These are phyloP conservation scores for Rhizophora mangle DNA, from an alignment of 345 rosid genomes.

Conservation along the genomic window DNA sequence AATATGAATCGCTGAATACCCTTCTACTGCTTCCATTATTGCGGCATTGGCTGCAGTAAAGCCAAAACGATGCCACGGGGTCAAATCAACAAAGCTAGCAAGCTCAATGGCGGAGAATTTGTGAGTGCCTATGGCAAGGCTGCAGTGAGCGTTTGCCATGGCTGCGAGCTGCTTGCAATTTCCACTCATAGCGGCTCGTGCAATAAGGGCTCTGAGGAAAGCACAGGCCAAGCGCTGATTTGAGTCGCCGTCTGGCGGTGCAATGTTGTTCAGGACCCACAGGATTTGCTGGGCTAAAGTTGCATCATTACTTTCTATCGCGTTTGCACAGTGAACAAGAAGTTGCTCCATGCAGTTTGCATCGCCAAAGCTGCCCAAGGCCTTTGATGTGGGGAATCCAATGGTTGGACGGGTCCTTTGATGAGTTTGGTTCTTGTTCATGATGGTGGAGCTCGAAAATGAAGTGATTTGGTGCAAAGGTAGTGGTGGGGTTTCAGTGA, in stretches of 20 bases:
- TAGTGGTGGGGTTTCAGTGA: slow-evolving; percentile 53
- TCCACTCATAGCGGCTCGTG: slow-evolving; percentile 67
- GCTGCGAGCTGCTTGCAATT: slow-evolving; percentile 60
- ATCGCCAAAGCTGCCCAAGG: slow-evolving; percentile 52
- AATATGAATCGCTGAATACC: slow-evolving; percentile 65
- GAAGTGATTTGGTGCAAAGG: slow-evolving; percentile 33
- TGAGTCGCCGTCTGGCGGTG: slow-evolving; percentile 78
- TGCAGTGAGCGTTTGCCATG: slow-evolving; percentile 37
- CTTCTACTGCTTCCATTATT: slow-evolving; percentile 70
- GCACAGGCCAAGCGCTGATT: slow-evolving; percentile 72
- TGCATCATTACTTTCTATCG: slow-evolving; percentile 76
- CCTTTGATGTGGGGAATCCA: slow-evolving; percentile 55
- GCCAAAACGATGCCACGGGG: slow-evolving; percentile 97
- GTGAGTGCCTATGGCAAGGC: slow-evolving; percentile 45
- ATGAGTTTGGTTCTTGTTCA: slow-evolving; percentile 45
- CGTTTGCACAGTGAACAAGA: slow-evolving; percentile 81
- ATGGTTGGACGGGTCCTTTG: slow-evolving; percentile 61
- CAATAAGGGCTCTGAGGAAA: slow-evolving; percentile 70
- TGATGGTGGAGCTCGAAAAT: slow-evolving; percentile 33
- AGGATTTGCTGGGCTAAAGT: slow-evolving; percentile 85
- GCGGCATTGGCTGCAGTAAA: slow-evolving; percentile 85
- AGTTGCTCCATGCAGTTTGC: slow-evolving; percentile 89
- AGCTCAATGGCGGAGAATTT: slow-evolving; percentile 76
- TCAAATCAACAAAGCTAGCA: slow-evolving; percentile 76
- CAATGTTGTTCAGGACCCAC: slow-evolving; percentile 88